Evolutionary conservation across 225 moss, liverwort and hornwort species (phyloP).

Genomic region (Physcomitrium patens): DNA sequence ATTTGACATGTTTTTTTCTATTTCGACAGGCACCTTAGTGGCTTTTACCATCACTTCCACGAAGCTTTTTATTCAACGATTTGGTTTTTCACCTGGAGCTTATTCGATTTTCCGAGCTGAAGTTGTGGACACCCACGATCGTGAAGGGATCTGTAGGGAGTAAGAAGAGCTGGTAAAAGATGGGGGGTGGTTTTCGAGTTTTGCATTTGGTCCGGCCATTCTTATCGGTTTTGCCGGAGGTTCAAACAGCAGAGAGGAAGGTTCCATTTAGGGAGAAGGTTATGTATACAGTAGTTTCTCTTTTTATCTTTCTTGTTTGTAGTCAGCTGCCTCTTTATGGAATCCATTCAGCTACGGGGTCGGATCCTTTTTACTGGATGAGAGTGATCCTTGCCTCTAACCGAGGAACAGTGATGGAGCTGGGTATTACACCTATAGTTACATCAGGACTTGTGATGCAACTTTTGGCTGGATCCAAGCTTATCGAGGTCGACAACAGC

Average conservation of each 20-base stretch:
- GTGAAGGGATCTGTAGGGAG: not conserved
- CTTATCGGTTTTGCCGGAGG: slow-evolving; percentile 90
- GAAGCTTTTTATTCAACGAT: not conserved
- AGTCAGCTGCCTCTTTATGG: slow-evolving; percentile 96
- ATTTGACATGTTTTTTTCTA: too few species aligned
- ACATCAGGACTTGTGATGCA: slow-evolving; percentile 98
- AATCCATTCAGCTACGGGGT: slow-evolving; percentile 87
- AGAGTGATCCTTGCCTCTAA: slow-evolving; percentile 94
- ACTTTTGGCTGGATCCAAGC: slow-evolving; percentile 96
- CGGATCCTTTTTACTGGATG: slow-evolving; percentile 99
- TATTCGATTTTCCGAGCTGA: too few species aligned
- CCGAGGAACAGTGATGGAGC: slow-evolving; percentile 94
- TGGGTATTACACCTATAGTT: slow-evolving; percentile 91
- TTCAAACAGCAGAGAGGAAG: slow-evolving; percentile 90
- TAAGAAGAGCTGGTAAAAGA: slow-evolving; percentile 20
- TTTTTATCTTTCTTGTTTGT: slow-evolving; percentile 95
- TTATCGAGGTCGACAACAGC: slow-evolving; percentile 97
- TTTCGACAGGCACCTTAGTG: slow-evolving; percentile 23
- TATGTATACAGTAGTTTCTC: slow-evolving; percentile 89
- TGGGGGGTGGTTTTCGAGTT: slow-evolving; percentile 91
- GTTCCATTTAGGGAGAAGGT: slow-evolving; percentile 97
- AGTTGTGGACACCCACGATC: too few species aligned
- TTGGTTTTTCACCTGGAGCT: not conserved
- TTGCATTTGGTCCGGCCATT: slow-evolving; percentile 96
- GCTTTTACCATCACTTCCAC: not conserved